phyloP scores from a whole-genome alignment of 306 rosid species.

The Echinosophora koreensis region DNA sequence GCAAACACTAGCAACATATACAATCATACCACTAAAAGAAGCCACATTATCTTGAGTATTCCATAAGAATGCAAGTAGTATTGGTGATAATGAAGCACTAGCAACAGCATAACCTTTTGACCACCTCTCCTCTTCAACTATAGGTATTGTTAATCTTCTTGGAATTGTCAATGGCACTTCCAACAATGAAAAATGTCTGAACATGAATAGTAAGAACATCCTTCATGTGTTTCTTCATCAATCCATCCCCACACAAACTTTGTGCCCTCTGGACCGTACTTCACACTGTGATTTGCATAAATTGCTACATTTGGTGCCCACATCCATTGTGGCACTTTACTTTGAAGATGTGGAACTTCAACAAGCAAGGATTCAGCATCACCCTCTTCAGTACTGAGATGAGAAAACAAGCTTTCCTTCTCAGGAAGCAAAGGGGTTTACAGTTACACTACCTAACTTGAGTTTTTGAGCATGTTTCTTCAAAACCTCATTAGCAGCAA shows the following conservation, averaged over 20 bases:
- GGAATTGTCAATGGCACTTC: slow-evolving; percentile 69
- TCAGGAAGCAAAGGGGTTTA: slow-evolving; percentile 73
- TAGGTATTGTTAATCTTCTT: slow-evolving; percentile 70
- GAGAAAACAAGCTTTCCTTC: slow-evolving; percentile 57
- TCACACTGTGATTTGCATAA: slow-evolving; percentile 59
- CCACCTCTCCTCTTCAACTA: slow-evolving; percentile 74
- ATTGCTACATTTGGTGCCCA: slow-evolving; percentile 79
- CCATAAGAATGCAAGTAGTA: slow-evolving; percentile 71
- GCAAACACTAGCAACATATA: slow-evolving; percentile 47
- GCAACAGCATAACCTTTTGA: slow-evolving; percentile 71
- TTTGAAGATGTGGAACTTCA: slow-evolving; percentile 67
- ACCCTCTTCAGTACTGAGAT: slow-evolving; percentile 51
- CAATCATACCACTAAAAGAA: slow-evolving; percentile 48
- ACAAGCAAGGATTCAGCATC: slow-evolving; percentile 56
- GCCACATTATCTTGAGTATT: slow-evolving; percentile 59
- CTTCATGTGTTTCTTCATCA: slow-evolving; percentile 50
- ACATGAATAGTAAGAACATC: slow-evolving; percentile 35
- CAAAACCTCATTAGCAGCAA: slow-evolving; percentile 67
- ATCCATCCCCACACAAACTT: slow-evolving; percentile 73
- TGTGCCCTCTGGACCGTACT: slow-evolving; percentile 50
- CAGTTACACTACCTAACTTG: slow-evolving; percentile 56
- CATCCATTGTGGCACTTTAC: slow-evolving; percentile 73
- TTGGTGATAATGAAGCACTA: slow-evolving; percentile 71
- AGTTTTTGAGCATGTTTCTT: slow-evolving; percentile 57
- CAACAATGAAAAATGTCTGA: slow-evolving; percentile 48